Evolutionary conservation across 1,284 basidiomycete genomes (phyloP).

Genomic region (Ganoderma multipileum): DNA sequence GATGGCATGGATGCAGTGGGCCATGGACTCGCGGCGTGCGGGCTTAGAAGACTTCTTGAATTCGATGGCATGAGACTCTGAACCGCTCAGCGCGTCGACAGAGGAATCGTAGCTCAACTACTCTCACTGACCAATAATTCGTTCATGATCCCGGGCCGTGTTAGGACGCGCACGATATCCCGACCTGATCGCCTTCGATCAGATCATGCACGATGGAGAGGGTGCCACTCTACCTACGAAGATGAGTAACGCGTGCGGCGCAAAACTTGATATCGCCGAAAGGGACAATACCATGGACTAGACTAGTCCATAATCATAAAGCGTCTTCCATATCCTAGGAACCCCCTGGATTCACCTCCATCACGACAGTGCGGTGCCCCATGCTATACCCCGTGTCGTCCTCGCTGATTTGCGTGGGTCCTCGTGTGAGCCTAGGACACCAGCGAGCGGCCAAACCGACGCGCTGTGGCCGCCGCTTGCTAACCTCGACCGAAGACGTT

Average conservation of each 20-base stretch:
- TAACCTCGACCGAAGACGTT: background rate
- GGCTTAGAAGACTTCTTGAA: background rate
- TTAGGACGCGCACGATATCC: background rate
- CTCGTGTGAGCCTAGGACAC: constrained; percentile 1
- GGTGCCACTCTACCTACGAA: background rate
- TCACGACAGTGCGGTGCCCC: background rate
- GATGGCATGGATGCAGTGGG: background rate
- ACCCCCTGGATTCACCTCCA: background rate
- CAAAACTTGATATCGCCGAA: background rate
- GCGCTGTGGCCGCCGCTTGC: background rate
- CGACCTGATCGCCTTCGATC: background rate
- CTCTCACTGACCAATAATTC: background rate
- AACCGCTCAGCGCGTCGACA: constrained; percentile 8
- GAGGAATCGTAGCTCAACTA: background rate
- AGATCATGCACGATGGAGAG: background rate
- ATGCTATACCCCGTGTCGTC: background rate
- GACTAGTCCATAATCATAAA: background rate
- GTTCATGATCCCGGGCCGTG: background rate
- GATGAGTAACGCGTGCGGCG: background rate
- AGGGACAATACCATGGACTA: background rate
- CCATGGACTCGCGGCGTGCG: background rate
- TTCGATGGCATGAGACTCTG: constrained; percentile 15
- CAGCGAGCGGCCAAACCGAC: background rate
- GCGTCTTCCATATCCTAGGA: background rate
- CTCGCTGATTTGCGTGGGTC: constrained; percentile 4